A percentile compares a stretch with the other conserved stretches of the same genome.
phyloP scores from a whole-genome alignment of 371 early-diverging fungal species.

The Gilbertella persicaria region DNA sequence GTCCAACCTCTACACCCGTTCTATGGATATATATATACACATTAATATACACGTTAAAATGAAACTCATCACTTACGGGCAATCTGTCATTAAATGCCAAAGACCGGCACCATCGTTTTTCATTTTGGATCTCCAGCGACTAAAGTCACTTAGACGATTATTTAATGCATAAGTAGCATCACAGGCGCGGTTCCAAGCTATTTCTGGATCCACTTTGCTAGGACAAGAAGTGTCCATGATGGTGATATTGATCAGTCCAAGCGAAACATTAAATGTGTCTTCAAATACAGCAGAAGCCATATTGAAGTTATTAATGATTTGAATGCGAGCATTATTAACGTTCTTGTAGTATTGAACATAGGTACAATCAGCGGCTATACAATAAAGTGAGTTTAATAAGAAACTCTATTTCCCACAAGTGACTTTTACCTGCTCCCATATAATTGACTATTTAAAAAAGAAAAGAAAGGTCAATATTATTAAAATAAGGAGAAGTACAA shows the following conservation, averaged over 20 bases:
- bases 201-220: constrained; percentile 24
- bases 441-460: constrained; percentile 31
- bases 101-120: constrained; percentile 76
- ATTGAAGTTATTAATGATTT: constrained; percentile 78
- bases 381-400: constrained; percentile 18
- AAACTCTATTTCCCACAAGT: not conserved
- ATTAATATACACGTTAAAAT: constrained; percentile 4
- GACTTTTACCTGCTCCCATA: constrained; percentile 38
- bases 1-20: constrained; percentile 86
- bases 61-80: constrained; percentile 52
- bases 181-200: constrained; percentile 83
- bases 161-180: constrained; percentile 70
- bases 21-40: constrained; percentile 21
- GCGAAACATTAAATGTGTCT: constrained; percentile 84
- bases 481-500: not conserved
- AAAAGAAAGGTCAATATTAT: not conserved
- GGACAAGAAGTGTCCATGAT: constrained; percentile 68
- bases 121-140: constrained; percentile 81
- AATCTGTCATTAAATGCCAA: constrained; percentile 95
- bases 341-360: constrained; percentile 64
- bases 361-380: constrained; percentile 79
- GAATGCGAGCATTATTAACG: constrained; percentile 58
- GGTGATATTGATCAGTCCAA: constrained; percentile 84
- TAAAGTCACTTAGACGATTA: constrained; percentile 86
- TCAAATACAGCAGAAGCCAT: constrained; percentile 85